Conservation (phyloP, 345 rosid genomes). For the Bretschneidera sinensis region DNA sequence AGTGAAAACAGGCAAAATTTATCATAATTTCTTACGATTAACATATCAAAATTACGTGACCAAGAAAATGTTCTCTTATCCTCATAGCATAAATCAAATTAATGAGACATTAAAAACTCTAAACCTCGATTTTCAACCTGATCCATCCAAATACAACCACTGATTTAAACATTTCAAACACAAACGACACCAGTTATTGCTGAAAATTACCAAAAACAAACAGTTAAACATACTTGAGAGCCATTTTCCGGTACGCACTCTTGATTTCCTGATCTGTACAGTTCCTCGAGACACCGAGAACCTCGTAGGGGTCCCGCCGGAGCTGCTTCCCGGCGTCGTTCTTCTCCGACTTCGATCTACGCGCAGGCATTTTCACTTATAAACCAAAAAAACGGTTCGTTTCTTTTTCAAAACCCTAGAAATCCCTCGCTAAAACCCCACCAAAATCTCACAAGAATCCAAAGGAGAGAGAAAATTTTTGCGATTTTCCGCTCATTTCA, state of each 20-base stretch:
- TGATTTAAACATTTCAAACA: not conserved
- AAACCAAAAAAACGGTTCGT: not conserved
- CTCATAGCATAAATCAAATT: not conserved
- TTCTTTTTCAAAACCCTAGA: conserved; percentile 19
- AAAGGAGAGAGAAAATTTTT: not conserved
- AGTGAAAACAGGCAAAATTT: not conserved
- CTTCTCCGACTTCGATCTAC: conserved; percentile 69
- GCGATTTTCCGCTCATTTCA: conserved; percentile 19
- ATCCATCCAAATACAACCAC: not conserved
- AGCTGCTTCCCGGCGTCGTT: conserved; percentile 58
- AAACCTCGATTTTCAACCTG: not conserved
- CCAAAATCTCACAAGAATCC: conserved; percentile 10
- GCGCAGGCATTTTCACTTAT: conserved; percentile 44
- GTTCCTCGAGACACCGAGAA: conserved; percentile 66
- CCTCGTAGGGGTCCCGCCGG: conserved; percentile 92
- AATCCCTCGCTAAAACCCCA: conserved; percentile 13
- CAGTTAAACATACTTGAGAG: conserved; percentile 63
- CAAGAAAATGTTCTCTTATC: not conserved
- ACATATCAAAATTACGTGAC: not conserved
- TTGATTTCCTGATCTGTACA: conserved; percentile 93
- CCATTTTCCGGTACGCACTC: conserved; percentile 85
- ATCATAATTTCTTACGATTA: not conserved
- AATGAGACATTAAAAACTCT: not conserved
- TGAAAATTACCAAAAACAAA: not conserved
- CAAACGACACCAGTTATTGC: not conserved